Percentiles rank a stretch among this genome's conserved stretches.
Evolutionary conservation across 73 alveolate species (phyloP).

Genomic region (Uronychia setigera): DNA sequence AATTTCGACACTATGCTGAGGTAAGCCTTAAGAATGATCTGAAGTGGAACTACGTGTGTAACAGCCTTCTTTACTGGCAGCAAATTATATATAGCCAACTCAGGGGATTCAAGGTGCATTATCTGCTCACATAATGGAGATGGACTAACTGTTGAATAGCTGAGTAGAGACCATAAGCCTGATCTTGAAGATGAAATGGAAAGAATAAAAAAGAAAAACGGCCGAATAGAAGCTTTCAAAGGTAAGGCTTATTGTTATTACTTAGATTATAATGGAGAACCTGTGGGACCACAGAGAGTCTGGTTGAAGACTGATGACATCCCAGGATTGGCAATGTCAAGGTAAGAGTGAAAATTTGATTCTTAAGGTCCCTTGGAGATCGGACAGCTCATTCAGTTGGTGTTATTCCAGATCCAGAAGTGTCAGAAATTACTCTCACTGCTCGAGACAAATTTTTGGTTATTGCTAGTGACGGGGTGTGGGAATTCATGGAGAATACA

Average conservation of each 20-base stretch:
- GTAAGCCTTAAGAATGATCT: too few relatives aligned
- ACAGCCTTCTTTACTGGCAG: constrained; percentile 56
- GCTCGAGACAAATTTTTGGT: constrained; percentile 80
- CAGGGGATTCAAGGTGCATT: constrained; percentile 86
- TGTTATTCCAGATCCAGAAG: constrained; percentile 82
- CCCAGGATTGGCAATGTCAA: constrained; percentile 93
- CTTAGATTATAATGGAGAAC: constrained; percentile 90
- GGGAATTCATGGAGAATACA: constrained; percentile 89
- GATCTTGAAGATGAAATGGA: constrained; percentile 76
- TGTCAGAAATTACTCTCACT: constrained; percentile 61
- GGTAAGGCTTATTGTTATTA: too few relatives aligned
- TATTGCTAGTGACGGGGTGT: constrained; percentile 92
- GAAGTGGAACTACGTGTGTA: constrained; percentile 52
- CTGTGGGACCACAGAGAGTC: constrained; percentile 87
- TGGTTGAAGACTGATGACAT: constrained; percentile 83
- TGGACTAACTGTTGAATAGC: constrained; percentile 37
- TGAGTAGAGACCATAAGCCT: constrained; percentile 82
- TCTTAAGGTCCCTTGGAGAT: constrained; percentile 89
- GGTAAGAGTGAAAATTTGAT: too few relatives aligned
- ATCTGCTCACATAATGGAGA: constrained; percentile 5
- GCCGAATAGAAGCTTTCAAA: constrained; percentile 87
- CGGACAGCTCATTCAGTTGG: constrained; percentile 78
- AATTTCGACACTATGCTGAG: constrained; percentile 36
- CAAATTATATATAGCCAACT: constrained; percentile 70
- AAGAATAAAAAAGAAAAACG: constrained; percentile 67